Percentiles rank a stretch among this genome's conserved stretches.
These are phyloP conservation scores for Amaranthus hypochondriacus DNA, from an alignment of 148 eudicot genomes.

Conservation along the genomic window DNA sequence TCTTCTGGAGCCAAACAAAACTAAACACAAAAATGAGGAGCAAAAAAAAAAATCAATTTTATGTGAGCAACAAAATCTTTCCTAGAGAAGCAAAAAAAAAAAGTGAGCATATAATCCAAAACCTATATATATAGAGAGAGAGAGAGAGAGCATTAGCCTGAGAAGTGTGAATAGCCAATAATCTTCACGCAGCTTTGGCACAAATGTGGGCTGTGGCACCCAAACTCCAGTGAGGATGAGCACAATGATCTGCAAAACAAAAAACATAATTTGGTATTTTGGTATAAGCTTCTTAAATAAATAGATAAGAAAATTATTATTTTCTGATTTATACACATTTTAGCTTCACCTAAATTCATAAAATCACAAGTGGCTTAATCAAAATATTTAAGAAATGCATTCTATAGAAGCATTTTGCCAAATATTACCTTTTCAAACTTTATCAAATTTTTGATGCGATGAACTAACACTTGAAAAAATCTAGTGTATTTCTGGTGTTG, in stretches of 20 bases:
- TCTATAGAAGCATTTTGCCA: too few species aligned
- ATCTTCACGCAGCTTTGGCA: slow-evolving; percentile 68
- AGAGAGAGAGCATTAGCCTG: slow-evolving; percentile 40
- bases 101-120: background rate
- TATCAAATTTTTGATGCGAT: too few species aligned
- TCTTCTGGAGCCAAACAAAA: slow-evolving; percentile 57
- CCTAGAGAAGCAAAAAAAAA: background rate
- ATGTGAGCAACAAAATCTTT: background rate
- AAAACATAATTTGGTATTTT: slow-evolving; percentile 7
- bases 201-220: slow-evolving; percentile 48
- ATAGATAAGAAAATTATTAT: background rate
- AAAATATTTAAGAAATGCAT: too few species aligned
- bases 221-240: slow-evolving; percentile 50
- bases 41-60: background rate
- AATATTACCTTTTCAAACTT: too few species aligned
- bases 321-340: too few species aligned
- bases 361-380: too few species aligned
- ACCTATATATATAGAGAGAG: background rate
- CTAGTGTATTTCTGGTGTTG: too few species aligned
- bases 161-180: slow-evolving; percentile 82
- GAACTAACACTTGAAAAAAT: too few species aligned
- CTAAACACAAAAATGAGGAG: slow-evolving; percentile 28
- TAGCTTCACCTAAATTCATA: too few species aligned
- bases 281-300: background rate
- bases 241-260: slow-evolving; percentile 46